A percentile compares a stretch with the other conserved stretches of the same genome.
phyloP scores from a whole-genome alignment of 2,329 filamentous ascomycete genomes.

The Fonsecaea multimorphosa region DNA sequence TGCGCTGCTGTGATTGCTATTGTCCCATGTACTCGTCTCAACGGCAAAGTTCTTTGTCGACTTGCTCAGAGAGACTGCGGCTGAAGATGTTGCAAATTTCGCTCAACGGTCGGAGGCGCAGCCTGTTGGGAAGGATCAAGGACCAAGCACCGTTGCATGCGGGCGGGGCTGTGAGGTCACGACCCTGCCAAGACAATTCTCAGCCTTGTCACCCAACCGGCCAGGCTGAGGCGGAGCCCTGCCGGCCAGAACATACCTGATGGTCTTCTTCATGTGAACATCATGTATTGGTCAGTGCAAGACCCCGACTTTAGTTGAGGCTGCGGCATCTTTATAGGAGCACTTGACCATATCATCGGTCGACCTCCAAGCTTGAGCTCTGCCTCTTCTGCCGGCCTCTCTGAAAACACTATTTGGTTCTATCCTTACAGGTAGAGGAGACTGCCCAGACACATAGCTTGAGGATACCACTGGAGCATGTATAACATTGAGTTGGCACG shows the following conservation, averaged over 20 bases:
- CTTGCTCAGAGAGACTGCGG: not conserved
- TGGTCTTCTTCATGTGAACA: not conserved
- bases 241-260: not conserved
- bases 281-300: not conserved
- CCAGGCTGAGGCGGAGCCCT: not conserved
- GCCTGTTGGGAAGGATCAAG: not conserved
- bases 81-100: slow-evolving; percentile 7
- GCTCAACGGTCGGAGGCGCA: slow-evolving; percentile 2
- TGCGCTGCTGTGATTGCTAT: not conserved
- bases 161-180: not conserved
- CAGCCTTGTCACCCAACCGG: not conserved
- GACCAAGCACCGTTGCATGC: not conserved
- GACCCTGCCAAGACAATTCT: slow-evolving; percentile 2
- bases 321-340: too few species aligned
- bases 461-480: too few species aligned
- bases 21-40: slow-evolving; percentile 12
- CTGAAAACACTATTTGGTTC: too few species aligned
- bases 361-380: too few species aligned
- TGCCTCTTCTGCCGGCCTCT: too few species aligned
- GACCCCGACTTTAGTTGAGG: too few species aligned
- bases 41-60: not conserved
- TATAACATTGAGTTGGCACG: too few species aligned
- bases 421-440: too few species aligned
- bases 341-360: too few species aligned
- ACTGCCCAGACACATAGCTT: too few species aligned